Evolutionary conservation across 805 yeast species (phyloP), one percentile per base, ranked within the genome.

Genomic region (Torulaspora franciscae): DNA sequence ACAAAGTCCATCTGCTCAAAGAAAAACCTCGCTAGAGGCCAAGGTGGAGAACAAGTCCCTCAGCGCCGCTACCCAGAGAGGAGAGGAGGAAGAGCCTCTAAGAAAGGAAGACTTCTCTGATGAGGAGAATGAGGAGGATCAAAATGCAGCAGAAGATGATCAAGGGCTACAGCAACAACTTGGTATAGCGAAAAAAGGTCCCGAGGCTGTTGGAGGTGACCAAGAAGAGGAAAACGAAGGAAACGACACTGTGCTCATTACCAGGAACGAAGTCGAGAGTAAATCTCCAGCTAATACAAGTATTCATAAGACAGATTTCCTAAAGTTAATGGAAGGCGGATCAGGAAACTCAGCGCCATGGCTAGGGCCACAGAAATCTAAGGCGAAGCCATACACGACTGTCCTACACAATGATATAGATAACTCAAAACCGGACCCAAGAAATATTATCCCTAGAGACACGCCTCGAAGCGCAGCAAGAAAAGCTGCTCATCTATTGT

Each of bases 391-490:
- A n/a, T 58, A 59, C 37, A 55, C 59, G 2, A 61, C 65, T 3
- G 58, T 61, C 27, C 38, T 56, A 23, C 47, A 55, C 39, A 56
- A 56, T 24, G 63, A 61, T 41, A 59, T 58, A 10, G 65, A 62
- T 42, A 62, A 62, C 43, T 58, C 65, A 5, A 52, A 52, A 46
- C 62, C 59, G 6, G 59, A 56, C 48, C 58, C 62, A 29, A 54
- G 66, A 50, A 59, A 58, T 47, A 54, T 58, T 25, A 40, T 61
- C 28, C 64, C 66, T 1, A 48, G 47, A 29, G 50, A 61, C 35
- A 46, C 52, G 6, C 56, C 61, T 29, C 58, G 65, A 26, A 50
- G 43, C 39, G 66, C 64, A n/a, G 67, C 66, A 10, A 57, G 50
- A 43, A 51, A 55, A 29, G 64, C 67, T 1, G 58, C 66, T 6